Evolutionary conservation across 345 rosid genomes (phyloP), one percentile per base, ranked within the genome.

Genomic region (Moricandia moricandioides): DNA sequence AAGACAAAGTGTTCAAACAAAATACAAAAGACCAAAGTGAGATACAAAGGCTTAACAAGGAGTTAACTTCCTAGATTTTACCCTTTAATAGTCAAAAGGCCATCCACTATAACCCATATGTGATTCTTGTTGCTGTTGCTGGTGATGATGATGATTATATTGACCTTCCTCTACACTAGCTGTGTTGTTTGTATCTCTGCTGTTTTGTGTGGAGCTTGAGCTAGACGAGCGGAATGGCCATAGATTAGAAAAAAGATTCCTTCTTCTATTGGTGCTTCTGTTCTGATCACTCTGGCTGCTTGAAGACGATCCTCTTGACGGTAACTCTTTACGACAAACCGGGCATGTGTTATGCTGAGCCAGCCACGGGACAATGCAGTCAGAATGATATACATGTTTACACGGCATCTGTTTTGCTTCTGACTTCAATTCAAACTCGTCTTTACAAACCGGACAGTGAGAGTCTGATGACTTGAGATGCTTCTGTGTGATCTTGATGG

Each of bases 401-500:
- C 97, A 91, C 4, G 94, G 94, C 97, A 91, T 91, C 72, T 85
- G 88, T 62, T 87, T 87, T 5, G 85, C 97, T 78, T 91, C 92
- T 31, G 88, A 81, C 7, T 87, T 91, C 13, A 86, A 78, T 62
- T 87, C 94, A 13, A 89, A 91, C 58, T 85, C 78, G 49, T 91
- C 97, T 73, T 86, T 80, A 77, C 97, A 91, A 37, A 91, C 92
- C 13, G 92, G 91, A 29, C 97, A 91, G 68, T 89, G 89, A 37
- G 89, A 84, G 72, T 89, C 88, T 54, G 74, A 77, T 18, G 89
- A 84, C 31, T 85, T 85, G 54, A 87, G 88, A 82, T 91, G 94
- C 85, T 83, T 89, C 76, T 86, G 88, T 24, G 84, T 70, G 70
- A 91, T 89, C 77, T 83, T 86, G 69, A 91, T 14, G 0, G 86